phyloP scores from a whole-genome alignment of 345 rosid genomes.

The Salix caprea region DNA sequence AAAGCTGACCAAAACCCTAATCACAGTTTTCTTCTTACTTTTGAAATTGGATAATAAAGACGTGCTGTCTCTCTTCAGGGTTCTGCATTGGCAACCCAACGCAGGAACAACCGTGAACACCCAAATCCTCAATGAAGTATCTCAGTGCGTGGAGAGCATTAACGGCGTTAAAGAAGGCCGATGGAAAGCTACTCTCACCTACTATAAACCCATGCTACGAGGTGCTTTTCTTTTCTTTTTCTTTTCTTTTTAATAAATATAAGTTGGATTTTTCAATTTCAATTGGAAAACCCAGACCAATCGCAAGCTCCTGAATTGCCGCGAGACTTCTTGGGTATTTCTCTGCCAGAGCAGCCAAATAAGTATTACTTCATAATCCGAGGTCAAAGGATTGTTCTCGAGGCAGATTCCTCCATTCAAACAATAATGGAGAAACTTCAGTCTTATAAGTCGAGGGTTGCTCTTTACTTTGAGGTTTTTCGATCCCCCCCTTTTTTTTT shows the following conservation, averaged over 20 bases:
- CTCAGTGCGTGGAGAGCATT: conserved; percentile 79
- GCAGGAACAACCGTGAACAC: conserved; percentile 76
- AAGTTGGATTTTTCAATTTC: background rate
- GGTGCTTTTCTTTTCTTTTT: conserved; percentile 21
- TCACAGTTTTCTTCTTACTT: background rate
- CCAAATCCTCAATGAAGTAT: conserved; percentile 75
- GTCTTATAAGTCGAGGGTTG: conserved; percentile 72
- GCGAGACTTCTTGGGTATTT: conserved; percentile 75
- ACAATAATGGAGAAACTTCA: conserved; percentile 92
- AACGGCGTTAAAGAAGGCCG: conserved; percentile 85
- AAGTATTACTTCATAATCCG: conserved; percentile 77
- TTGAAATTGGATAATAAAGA: background rate
- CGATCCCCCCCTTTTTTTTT: background rate
- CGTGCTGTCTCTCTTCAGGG: conserved; percentile 35
- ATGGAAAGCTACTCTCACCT: conserved; percentile 81
- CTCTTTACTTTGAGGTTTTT: conserved; percentile 67
- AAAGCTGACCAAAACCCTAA: background rate
- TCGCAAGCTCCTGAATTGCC: conserved; percentile 48
- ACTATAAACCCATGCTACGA: conserved; percentile 59
- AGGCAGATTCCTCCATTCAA: conserved; percentile 78
- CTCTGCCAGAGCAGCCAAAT: conserved; percentile 68
- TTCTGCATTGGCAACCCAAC: conserved; percentile 90
- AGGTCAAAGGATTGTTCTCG: conserved; percentile 60
- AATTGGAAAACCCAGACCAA: conserved; percentile 38
- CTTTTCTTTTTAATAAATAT: background rate